Evolutionary conservation across 768 basidiomycete species (phyloP), one percentile per base, ranked within the genome.

Genomic region (Royoungia palumana): DNA sequence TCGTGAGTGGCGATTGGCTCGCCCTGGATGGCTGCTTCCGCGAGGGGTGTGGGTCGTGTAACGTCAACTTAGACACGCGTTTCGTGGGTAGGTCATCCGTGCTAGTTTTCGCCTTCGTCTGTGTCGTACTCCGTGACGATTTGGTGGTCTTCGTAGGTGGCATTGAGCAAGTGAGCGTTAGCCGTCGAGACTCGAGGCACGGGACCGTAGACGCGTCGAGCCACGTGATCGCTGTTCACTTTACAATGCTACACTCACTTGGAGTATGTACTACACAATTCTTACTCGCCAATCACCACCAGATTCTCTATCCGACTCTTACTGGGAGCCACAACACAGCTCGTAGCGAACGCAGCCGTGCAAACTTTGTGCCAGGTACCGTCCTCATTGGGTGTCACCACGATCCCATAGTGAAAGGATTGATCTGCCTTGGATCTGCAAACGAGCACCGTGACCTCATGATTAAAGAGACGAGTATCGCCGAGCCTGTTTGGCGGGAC

Each of bases 31-130:
- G 49, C 43, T 53, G 54, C 56, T 71, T 72, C 35, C 7, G 22
- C 2, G 67, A 62, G 40, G 70, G 70, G 37, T 44, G 40, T 21
- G 41, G 49, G 40, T 61, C 62, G 6, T 65, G 59, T 36, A 72
- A 53, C 11, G 49, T 60, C 17, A 68, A 56, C 25, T 53, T 62
- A 24, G 67, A 49, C 10, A 51, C 58, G 37, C 68, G 50, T 39
- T 65, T 68, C 44, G 47, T 45, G 17, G 22, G 35, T 5, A 39
- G 20, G 32, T 45, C 38, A 7, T 52, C 28, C 17, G 35, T 17
- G 21, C 27, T 32, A 14, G 24, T 58, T 25, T n/a, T 48, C 3
- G 24, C 6, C 38, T 54, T 62, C 28, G 49, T 49, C n/a, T 55
- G 43, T 8, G 53, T 58, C 27, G 46, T 53, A 40, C 42, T 57